phyloP scores from a whole-genome alignment of 306 rosid genomes.

The Cercis canadensis region DNA sequence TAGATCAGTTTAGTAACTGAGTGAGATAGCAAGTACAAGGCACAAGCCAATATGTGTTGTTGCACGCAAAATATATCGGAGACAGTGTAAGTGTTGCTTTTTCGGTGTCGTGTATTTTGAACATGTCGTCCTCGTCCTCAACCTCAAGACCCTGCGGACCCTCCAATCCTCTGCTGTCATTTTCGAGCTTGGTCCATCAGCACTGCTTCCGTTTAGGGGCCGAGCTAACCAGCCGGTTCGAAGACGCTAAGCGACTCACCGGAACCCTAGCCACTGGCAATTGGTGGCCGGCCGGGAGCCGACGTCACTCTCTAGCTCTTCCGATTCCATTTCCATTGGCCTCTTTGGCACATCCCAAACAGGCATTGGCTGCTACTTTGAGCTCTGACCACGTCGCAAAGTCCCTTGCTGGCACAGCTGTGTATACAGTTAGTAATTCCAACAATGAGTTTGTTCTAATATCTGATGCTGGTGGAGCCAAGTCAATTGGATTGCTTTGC shows the following conservation, averaged over 20 bases:
- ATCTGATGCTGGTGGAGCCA: conserved; percentile 73
- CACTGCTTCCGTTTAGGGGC: conserved; percentile 66
- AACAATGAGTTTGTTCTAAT: conserved; percentile 94
- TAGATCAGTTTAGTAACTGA: too few relatives aligned
- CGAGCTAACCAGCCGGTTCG: conserved; percentile 64
- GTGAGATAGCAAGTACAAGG: too few relatives aligned
- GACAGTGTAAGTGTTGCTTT: too few relatives aligned
- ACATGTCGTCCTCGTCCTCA: too few relatives aligned
- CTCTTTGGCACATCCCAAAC: conserved; percentile 54
- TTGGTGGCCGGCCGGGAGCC: conserved; percentile 22
- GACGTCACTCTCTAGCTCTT: conserved; percentile 35
- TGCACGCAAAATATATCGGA: too few relatives aligned
- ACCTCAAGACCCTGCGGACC: conserved; percentile 53
- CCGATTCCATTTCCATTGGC: conserved; percentile 45
- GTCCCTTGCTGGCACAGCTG: conserved; percentile 81
- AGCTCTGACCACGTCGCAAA: conserved; percentile 72
- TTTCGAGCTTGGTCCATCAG: conserved; percentile 74
- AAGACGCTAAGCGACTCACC: conserved; percentile 64
- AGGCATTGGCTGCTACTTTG: conserved; percentile 71
- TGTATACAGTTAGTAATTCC: conserved; percentile 89
- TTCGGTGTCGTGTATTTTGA: too few relatives aligned
- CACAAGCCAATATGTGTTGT: too few relatives aligned
- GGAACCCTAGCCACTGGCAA: conserved; percentile 50
- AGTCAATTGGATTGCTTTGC: conserved; percentile 91
- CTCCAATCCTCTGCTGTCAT: conserved; percentile 67